Conservation (phyloP, 192 early-diverging fungal species). For the Entomortierella lignicola region DNA sequence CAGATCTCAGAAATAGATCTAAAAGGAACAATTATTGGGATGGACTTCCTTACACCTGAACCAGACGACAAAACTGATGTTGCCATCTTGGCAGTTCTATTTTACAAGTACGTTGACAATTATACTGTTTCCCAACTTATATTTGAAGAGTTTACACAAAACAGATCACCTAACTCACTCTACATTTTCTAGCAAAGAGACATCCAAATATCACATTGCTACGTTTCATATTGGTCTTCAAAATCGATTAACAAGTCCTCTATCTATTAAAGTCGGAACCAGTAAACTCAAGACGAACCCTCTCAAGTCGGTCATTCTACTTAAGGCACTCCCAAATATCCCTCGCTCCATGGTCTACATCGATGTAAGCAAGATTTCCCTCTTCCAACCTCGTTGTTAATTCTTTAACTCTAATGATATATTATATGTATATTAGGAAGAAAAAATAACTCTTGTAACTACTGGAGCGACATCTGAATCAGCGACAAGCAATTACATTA, state of each 20-base stretch:
- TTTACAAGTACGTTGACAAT: slow-evolving; percentile 23
- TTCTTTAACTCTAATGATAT: too few species aligned
- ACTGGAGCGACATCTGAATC: slow-evolving; percentile 5
- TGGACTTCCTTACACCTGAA: slow-evolving; percentile 43
- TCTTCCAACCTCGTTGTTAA: background rate
- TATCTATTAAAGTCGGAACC: slow-evolving; percentile 28
- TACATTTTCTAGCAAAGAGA: slow-evolving; percentile 9
- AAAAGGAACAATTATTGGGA: slow-evolving; percentile 31
- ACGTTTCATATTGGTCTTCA: slow-evolving; percentile 37
- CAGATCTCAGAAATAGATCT: slow-evolving; percentile 29
- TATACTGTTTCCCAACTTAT: background rate
- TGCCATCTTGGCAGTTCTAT: slow-evolving; percentile 37
- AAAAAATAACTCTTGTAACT: slow-evolving; percentile 38
- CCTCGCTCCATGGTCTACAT: slow-evolving; percentile 34
- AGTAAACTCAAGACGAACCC: slow-evolving; percentile 21
- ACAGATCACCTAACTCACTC: too few species aligned
- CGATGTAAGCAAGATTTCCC: slow-evolving; percentile 23
- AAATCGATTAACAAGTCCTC: background rate
- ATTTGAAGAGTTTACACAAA: too few species aligned
- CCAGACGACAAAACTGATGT: background rate
- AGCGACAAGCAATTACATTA: background rate
- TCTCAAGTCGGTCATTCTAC: slow-evolving; percentile 14
- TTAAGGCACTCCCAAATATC: slow-evolving; percentile 41
- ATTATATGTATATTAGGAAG: slow-evolving; percentile 20
- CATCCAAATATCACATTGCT: slow-evolving; percentile 25